Evolutionary conservation across 2,329 filamentous ascomycete genomes (phyloP).

Genomic region (Myriosclerotinia curreyana): DNA sequence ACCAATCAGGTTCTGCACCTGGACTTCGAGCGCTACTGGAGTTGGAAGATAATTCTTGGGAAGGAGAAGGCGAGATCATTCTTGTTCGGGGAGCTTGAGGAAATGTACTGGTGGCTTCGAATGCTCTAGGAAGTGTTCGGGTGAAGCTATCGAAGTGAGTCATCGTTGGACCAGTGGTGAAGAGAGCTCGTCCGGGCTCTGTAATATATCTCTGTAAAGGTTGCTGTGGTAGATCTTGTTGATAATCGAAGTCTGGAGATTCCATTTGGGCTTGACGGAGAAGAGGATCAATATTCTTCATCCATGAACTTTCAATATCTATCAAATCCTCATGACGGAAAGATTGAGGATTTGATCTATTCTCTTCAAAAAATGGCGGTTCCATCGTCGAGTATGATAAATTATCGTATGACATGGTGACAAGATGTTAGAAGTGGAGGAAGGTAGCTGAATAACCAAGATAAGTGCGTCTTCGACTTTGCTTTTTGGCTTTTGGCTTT

Average conservation of each 20-base stretch:
- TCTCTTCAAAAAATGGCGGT: conserved; percentile 23
- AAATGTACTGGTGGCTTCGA: conserved; percentile 26
- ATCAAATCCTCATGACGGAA: conserved; percentile 22
- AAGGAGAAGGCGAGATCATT: conserved; percentile 32
- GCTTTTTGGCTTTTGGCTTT: background rate
- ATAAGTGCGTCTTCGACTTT: conserved; percentile 2
- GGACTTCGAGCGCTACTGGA: conserved; percentile 32
- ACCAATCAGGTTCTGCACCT: conserved; percentile 27
- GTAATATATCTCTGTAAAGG: conserved; percentile 30
- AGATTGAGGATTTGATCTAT: conserved; percentile 18
- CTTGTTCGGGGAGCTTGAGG: conserved; percentile 25
- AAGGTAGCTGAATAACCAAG: background rate
- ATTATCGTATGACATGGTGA: conserved; percentile 24
- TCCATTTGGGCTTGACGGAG: conserved; percentile 13
- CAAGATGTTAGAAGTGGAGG: background rate
- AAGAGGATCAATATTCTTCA: conserved; percentile 29
- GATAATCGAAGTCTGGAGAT: conserved; percentile 14
- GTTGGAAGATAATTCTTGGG: conserved; percentile 30
- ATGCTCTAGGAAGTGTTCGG: conserved; percentile 17
- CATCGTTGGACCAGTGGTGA: conserved; percentile 23
- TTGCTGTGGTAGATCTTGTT: conserved; percentile 24
- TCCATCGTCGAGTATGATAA: conserved; percentile 17
- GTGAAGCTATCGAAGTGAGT: conserved; percentile 10
- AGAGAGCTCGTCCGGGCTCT: conserved; percentile 26
- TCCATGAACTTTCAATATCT: conserved; percentile 24